These are phyloP conservation scores for Aspergillus fructus DNA, from an alignment of 2,329 filamentous ascomycete species.

Conservation along the genomic window DNA sequence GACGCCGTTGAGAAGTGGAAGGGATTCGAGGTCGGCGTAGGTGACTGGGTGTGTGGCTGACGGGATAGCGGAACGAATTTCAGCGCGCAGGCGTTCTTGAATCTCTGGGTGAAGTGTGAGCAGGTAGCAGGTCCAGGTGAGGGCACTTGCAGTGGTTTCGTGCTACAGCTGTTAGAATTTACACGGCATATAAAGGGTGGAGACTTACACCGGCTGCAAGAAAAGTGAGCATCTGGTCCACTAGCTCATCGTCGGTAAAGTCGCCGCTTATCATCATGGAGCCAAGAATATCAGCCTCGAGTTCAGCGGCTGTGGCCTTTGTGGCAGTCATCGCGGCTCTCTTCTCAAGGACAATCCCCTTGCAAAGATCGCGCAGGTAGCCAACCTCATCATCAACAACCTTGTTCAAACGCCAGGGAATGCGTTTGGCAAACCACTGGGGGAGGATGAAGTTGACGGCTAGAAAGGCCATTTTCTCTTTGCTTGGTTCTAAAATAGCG, in stretches of 20 bases:
- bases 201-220: slow-evolving; percentile 38
- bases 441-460: slow-evolving; percentile 50
- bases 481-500: slow-evolving; percentile 49
- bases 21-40: slow-evolving; percentile 53
- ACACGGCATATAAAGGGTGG: not conserved
- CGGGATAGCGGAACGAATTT: slow-evolving; percentile 50
- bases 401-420: slow-evolving; percentile 43
- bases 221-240: slow-evolving; percentile 45
- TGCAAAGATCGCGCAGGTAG: slow-evolving; percentile 33
- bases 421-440: slow-evolving; percentile 48
- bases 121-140: slow-evolving; percentile 56
- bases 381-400: slow-evolving; percentile 31
- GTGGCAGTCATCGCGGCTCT: slow-evolving; percentile 23
- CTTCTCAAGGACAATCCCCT: slow-evolving; percentile 37
- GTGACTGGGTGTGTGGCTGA: slow-evolving; percentile 31
- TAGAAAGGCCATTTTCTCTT: slow-evolving; percentile 44
- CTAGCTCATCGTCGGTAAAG: slow-evolving; percentile 40
- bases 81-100: slow-evolving; percentile 51
- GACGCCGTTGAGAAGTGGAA: slow-evolving; percentile 63
- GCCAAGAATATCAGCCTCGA: slow-evolving; percentile 39
- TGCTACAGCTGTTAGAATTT: slow-evolving; percentile 33
- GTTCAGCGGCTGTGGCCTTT: slow-evolving; percentile 39
- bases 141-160: slow-evolving; percentile 56
- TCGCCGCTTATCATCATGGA: slow-evolving; percentile 39
- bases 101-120: slow-evolving; percentile 51